A percentile compares a stretch with the other conserved stretches of the same genome.
Evolutionary conservation across 169 alveolate species (phyloP).

Genomic region (Eimeria necatrix): DNA sequence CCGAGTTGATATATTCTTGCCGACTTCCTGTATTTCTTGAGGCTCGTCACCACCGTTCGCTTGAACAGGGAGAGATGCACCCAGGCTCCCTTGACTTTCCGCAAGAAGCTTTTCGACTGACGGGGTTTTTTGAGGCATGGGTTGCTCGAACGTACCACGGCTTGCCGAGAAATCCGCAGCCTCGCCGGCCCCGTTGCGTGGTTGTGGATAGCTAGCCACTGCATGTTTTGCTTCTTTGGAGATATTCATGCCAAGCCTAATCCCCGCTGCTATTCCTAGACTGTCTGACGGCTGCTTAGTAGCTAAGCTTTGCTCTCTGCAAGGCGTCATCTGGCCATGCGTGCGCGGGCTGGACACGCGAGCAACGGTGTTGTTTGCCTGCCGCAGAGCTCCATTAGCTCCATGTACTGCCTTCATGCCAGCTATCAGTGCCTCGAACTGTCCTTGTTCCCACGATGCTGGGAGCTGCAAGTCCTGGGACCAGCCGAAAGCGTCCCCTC

Average conservation of each 20-base stretch:
- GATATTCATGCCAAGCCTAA: background rate
- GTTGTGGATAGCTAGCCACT: slow-evolving; percentile 39
- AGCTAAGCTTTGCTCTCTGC: background rate
- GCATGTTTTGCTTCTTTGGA: slow-evolving; percentile 35
- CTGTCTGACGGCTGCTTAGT: background rate
- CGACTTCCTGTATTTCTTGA: slow-evolving; percentile 63
- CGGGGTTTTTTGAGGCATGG: background rate
- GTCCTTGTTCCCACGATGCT: slow-evolving; percentile 19
- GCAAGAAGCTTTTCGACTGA: slow-evolving; percentile 5
- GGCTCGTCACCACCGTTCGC: slow-evolving; percentile 40
- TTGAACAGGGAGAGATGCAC: background rate
- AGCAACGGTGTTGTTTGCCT: background rate
- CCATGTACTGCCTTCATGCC: slow-evolving; percentile 41
- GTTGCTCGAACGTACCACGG: slow-evolving; percentile 39
- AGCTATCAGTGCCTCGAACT: background rate
- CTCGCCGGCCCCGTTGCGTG: background rate
- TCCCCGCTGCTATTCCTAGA: background rate
- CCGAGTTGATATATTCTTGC: background rate
- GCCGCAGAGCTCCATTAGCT: background rate
- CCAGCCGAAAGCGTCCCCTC: slow-evolving; percentile 49
- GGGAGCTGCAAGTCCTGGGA: background rate
- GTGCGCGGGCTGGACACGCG: background rate
- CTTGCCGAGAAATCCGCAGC: background rate
- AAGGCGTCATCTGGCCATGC: background rate
- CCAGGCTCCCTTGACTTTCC: background rate